These are phyloP conservation scores for Paramecium tetraurelia DNA, from an alignment of 73 alveolate genomes.

Conservation along the genomic window DNA sequence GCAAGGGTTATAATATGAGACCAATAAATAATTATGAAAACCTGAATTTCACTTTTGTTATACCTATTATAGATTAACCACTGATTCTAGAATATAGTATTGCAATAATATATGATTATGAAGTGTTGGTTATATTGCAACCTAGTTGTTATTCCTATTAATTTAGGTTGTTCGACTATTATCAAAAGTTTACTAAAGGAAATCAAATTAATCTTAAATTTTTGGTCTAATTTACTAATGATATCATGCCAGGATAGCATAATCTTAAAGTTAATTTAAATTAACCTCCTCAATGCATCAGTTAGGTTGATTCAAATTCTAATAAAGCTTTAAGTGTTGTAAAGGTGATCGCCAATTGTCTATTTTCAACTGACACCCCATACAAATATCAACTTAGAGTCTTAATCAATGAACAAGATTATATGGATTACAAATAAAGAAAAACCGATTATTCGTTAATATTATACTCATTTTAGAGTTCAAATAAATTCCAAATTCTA, in stretches of 20 bases:
- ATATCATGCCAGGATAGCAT: neutral
- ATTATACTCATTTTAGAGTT: neutral
- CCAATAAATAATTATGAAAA: neutral
- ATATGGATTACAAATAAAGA: neutral
- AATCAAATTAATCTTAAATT: neutral
- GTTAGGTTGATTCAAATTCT: neutral
- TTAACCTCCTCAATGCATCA: neutral
- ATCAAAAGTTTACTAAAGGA: neutral
- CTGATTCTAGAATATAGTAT: neutral
- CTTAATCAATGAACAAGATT: neutral
- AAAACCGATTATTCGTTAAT: neutral
- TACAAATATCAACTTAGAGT: neutral
- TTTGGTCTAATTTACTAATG: neutral
- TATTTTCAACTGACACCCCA: neutral
- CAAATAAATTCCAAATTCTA: neutral
- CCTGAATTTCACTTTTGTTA: neutral
- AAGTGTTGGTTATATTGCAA: neutral
- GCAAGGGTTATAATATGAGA: neutral
- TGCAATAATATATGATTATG: neutral
- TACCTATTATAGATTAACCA: neutral
- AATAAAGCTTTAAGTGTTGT: neutral
- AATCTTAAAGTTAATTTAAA: neutral
- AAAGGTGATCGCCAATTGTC: neutral
- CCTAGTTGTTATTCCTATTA: neutral
- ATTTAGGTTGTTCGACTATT: neutral